These are phyloP conservation scores for Triglochin maritima DNA, from an alignment of 106 monocot species.

Conservation along the genomic window DNA sequence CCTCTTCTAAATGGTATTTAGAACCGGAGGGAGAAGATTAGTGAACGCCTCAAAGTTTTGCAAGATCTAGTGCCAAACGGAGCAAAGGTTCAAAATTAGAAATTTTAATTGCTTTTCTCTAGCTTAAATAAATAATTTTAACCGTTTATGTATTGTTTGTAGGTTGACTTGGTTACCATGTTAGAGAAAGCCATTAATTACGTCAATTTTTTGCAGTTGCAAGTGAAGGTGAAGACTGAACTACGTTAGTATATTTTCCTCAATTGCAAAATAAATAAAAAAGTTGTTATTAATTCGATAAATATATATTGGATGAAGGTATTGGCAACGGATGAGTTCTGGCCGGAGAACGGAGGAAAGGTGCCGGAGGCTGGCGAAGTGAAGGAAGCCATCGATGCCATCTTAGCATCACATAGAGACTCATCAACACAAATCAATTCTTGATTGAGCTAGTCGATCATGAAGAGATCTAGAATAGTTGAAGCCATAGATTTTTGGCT, in stretches of 20 bases:
- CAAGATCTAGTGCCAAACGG: constrained; percentile 91
- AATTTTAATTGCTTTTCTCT: background rate
- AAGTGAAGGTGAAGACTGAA: constrained; percentile 56
- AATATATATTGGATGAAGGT: constrained; percentile 31
- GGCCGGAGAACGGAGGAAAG: constrained; percentile 73
- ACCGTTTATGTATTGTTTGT: background rate
- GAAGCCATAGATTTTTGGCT: too few relatives aligned
- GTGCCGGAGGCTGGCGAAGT: constrained; percentile 67
- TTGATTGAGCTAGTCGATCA: too few relatives aligned
- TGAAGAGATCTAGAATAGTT: too few relatives aligned
- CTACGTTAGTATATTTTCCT: background rate
- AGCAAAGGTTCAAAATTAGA: constrained; percentile 37
- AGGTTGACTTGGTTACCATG: constrained; percentile 95
- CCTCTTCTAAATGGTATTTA: constrained; percentile 5
- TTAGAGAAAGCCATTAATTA: constrained; percentile 86
- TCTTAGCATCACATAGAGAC: constrained; percentile 48
- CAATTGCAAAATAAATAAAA: background rate
- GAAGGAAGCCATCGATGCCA: constrained; percentile 79
- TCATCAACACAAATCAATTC: too few relatives aligned
- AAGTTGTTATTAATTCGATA: background rate
- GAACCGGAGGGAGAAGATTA: constrained; percentile 78
- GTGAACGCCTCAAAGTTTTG: constrained; percentile 61
- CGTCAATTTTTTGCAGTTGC: constrained; percentile 88
- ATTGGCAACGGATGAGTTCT: constrained; percentile 76
- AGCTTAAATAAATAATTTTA: background rate